A percentile compares a stretch with the other conserved stretches of the same genome.
phyloP scores from a whole-genome alignment of 768 basidiomycete species.

The Hydnum rufescens region DNA sequence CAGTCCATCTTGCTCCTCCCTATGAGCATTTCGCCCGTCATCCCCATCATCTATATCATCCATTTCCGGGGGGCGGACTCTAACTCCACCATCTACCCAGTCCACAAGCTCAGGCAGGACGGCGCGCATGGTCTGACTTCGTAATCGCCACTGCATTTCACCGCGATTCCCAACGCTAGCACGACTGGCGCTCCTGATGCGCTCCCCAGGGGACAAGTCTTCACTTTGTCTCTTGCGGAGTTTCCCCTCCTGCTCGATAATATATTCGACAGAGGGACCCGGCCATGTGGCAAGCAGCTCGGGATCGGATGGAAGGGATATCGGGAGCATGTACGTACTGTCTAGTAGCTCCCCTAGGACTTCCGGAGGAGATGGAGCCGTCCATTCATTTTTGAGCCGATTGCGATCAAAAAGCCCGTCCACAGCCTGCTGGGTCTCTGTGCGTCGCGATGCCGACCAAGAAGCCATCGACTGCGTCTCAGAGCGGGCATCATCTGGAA shows the following conservation, averaged over 20 bases:
- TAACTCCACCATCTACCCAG: background rate
- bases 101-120: background rate
- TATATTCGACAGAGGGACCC: constrained; percentile 12
- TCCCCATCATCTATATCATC: background rate
- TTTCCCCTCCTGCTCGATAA: constrained; percentile 4
- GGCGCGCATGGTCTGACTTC: constrained; percentile 1
- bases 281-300: constrained; percentile 55
- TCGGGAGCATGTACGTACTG: constrained; percentile 80
- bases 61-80: background rate
- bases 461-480: constrained; percentile 17
- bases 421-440: constrained; percentile 17
- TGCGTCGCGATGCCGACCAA: constrained; percentile 28
- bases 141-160: constrained; percentile 6
- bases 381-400: constrained; percentile 49
- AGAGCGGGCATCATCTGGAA: constrained; percentile 8
- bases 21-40: background rate
- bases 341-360: constrained; percentile 82
- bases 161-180: constrained; percentile 6
- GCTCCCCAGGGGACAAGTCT: background rate
- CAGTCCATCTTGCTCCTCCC: background rate
- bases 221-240: background rate
- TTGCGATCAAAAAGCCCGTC: constrained; percentile 63
- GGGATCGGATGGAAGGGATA: constrained; percentile 65
- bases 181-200: constrained; percentile 3
- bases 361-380: constrained; percentile 57